These are phyloP conservation scores for Monosporascus sp. DNA, from an alignment of 2,329 filamentous ascomycete species.

Conservation along the genomic window DNA sequence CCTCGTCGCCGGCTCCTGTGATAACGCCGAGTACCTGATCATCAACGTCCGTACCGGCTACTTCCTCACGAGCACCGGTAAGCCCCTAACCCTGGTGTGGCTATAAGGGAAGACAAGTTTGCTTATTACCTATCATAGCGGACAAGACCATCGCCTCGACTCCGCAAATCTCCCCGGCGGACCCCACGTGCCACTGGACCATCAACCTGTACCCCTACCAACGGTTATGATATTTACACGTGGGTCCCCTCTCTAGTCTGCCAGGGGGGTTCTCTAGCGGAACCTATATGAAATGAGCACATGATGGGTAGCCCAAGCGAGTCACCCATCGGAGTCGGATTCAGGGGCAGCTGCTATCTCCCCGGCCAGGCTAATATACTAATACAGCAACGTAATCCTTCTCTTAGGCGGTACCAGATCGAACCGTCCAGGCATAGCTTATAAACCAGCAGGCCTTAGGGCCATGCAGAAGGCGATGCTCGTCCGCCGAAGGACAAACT, in stretches of 20 bases:
- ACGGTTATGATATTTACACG: slow-evolving; percentile 7
- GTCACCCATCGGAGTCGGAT: too few relatives aligned
- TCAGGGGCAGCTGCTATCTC: too few relatives aligned
- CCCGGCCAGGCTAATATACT: too few relatives aligned
- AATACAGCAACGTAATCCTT: too few relatives aligned
- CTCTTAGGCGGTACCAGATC: too few relatives aligned
- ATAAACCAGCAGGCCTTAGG: too few relatives aligned
- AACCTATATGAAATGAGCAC: neutral
- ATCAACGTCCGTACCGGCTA: slow-evolving; percentile 7
- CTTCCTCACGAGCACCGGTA: slow-evolving; percentile 8
- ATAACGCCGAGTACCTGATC: slow-evolving; percentile 8
- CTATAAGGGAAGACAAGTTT: neutral
- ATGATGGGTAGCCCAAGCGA: too few relatives aligned
- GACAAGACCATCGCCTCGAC: slow-evolving; percentile 3
- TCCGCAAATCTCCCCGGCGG: slow-evolving; percentile 7
- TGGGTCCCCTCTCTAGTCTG: neutral
- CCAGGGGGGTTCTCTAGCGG: neutral
- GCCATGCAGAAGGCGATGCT: too few relatives aligned
- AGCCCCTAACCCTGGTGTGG: neutral
- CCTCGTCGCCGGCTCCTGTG: slow-evolving; percentile 4
- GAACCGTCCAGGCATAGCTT: too few relatives aligned
- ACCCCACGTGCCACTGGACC: slow-evolving; percentile 5
- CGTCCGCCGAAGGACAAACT: too few relatives aligned
- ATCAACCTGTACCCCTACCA: slow-evolving; percentile 5
- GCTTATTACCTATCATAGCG: slow-evolving; percentile 1